These are phyloP conservation scores for Anthracocystis walkeri DNA, from an alignment of 1,284 basidiomycete genomes.

Conservation along the genomic window DNA sequence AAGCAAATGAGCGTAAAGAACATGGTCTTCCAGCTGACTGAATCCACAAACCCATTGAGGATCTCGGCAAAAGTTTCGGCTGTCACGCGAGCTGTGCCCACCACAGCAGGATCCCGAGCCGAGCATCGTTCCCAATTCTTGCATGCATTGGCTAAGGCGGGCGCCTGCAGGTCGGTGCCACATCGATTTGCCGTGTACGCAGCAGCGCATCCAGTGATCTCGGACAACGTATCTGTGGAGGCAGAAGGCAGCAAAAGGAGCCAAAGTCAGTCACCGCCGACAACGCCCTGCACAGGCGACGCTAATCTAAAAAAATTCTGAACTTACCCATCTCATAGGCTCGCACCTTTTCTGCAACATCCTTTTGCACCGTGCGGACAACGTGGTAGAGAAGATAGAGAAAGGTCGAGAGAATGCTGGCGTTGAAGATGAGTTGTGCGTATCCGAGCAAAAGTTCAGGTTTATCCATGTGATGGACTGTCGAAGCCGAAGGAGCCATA, in stretches of 20 bases:
- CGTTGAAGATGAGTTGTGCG: conserved; percentile 92
- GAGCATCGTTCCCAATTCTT: conserved; percentile 90
- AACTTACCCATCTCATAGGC: conserved; percentile 86
- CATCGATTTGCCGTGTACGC: conserved; percentile 60
- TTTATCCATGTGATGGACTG: conserved; percentile 42
- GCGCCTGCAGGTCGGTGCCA: conserved; percentile 61
- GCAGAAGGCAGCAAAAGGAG: neutral
- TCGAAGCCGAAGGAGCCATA: neutral
- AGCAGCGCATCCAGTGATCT: conserved; percentile 56
- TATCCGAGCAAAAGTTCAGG: conserved; percentile 59
- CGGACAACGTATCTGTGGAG: conserved; percentile 55
- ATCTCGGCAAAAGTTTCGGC: conserved; percentile 96
- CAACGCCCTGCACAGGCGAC: too few species aligned
- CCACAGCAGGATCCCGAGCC: conserved; percentile 88
- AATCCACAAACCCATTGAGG: conserved; percentile 94
- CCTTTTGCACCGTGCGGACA: conserved; percentile 87
- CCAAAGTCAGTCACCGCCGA: conserved; percentile 1
- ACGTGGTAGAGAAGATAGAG: conserved; percentile 87
- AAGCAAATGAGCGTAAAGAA: conserved; percentile 70
- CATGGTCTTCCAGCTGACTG: conserved; percentile 95
- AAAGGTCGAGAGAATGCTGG: conserved; percentile 84
- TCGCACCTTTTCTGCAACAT: conserved; percentile 87
- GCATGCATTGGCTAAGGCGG: conserved; percentile 60
- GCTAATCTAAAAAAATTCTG: too few species aligned
- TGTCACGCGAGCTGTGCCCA: conserved; percentile 87